Conservation (phyloP, 169 alveolate species). For the Eimeria maxima region DNA sequence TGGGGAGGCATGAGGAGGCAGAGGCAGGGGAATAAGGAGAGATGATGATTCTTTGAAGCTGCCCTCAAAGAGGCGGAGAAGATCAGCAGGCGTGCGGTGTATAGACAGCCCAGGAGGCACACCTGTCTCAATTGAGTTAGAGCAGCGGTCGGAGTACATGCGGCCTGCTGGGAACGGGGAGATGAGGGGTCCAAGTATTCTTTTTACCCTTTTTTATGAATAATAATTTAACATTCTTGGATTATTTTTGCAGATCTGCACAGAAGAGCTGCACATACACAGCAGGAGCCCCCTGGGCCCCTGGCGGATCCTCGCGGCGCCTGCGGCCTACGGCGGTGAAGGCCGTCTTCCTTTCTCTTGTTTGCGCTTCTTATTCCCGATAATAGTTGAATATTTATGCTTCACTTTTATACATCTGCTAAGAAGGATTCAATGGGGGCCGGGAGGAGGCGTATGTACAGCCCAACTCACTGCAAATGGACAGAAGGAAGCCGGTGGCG, state of each 20-base stretch:
- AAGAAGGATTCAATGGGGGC: not conserved
- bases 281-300: not conserved
- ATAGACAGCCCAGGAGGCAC: not conserved
- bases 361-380: not conserved
- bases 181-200: not conserved
- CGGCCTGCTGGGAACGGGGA: not conserved
- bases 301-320: not conserved
- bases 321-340: not conserved
- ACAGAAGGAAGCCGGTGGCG: slow-evolving; percentile 13
- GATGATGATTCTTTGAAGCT: too few relatives aligned
- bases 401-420: not conserved
- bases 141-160: not conserved
- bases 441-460: not conserved
- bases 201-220: too few relatives aligned
- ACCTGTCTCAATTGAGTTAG: not conserved
- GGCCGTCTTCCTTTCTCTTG: not conserved
- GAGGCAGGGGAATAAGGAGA: not conserved
- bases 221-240: not conserved
- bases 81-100: not conserved
- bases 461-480: not conserved
- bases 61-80: not conserved
- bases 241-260: not conserved
- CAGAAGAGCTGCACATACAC: not conserved
- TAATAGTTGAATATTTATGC: not conserved
- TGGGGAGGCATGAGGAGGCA: not conserved